Percentiles rank a stretch among this genome's conserved stretches.
Evolutionary conservation across 495 filamentous ascomycete species (phyloP).

Genomic region (Tuber umbilicatum): DNA sequence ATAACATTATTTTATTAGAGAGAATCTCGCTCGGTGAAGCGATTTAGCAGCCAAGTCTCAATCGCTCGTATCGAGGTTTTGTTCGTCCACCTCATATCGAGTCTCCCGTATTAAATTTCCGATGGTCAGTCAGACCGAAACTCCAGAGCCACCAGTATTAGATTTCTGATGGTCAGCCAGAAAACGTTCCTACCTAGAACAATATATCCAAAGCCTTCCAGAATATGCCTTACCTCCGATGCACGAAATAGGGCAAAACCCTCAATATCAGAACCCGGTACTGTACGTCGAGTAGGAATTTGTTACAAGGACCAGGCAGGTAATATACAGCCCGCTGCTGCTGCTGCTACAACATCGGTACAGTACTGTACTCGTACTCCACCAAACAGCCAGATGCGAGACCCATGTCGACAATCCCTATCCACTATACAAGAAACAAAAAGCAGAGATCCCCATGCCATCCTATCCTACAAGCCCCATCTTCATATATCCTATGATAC

Average conservation of each 20-base stretch:
- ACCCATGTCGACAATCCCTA: not conserved
- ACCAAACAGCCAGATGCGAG: not conserved
- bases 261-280: not conserved
- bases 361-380: not conserved
- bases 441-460: not conserved
- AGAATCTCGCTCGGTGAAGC: not conserved
- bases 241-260: not conserved
- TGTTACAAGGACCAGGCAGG: not conserved
- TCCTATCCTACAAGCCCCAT: not conserved
- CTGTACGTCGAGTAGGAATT: conserved; percentile 1
- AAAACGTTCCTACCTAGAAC: not conserved
- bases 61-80: not conserved
- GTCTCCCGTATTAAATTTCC: not conserved
- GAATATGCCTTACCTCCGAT: not conserved
- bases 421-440: not conserved
- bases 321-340: conserved; percentile 1
- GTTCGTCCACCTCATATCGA: not conserved
- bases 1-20: not conserved
- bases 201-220: not conserved
- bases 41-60: not conserved
- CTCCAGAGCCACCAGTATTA: not conserved
- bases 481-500: not conserved
- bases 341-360: not conserved
- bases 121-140: not conserved
- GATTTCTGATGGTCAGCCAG: not conserved